phyloP scores from a whole-genome alignment of 176 grass and related monocot species.

The Guadua angustifolia region DNA sequence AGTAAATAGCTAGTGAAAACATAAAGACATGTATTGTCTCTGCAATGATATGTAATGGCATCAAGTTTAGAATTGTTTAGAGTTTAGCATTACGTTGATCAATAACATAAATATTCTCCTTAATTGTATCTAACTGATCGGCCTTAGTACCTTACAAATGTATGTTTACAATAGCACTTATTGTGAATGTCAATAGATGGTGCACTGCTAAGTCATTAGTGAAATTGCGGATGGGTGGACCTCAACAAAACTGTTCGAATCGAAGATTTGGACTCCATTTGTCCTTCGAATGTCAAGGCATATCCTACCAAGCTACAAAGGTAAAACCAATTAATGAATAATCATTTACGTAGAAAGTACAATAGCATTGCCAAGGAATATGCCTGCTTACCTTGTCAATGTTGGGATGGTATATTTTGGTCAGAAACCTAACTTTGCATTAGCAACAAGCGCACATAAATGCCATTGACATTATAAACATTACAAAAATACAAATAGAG shows the following conservation, averaged over 20 bases:
- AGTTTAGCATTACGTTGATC: background rate
- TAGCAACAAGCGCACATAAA: constrained; percentile 29
- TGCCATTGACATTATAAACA: background rate
- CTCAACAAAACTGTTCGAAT: constrained; percentile 91
- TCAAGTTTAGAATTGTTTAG: constrained; percentile 11
- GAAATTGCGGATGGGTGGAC: constrained; percentile 42
- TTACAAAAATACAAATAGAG: background rate
- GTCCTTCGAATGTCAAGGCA: constrained; percentile 92
- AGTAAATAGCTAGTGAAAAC: background rate
- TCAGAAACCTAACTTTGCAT: constrained; percentile 95
- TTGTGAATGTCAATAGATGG: background rate
- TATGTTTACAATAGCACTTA: background rate
- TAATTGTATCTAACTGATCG: background rate
- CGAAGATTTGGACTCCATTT: constrained; percentile 94
- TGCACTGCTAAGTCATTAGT: background rate
- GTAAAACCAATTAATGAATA: constrained; percentile 24
- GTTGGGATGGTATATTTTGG: constrained; percentile 98
- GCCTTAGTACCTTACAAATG: constrained; percentile 8
- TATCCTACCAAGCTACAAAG: constrained; percentile 93
- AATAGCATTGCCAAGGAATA: constrained; percentile 5
- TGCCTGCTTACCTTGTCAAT: constrained; percentile 85
- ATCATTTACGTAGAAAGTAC: constrained; percentile 22
- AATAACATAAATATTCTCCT: constrained; percentile 16
- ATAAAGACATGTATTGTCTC: constrained; percentile 15
- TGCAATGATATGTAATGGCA: background rate